These are phyloP conservation scores for Russula virescens DNA, from an alignment of 768 basidiomycete genomes.

Conservation along the genomic window DNA sequence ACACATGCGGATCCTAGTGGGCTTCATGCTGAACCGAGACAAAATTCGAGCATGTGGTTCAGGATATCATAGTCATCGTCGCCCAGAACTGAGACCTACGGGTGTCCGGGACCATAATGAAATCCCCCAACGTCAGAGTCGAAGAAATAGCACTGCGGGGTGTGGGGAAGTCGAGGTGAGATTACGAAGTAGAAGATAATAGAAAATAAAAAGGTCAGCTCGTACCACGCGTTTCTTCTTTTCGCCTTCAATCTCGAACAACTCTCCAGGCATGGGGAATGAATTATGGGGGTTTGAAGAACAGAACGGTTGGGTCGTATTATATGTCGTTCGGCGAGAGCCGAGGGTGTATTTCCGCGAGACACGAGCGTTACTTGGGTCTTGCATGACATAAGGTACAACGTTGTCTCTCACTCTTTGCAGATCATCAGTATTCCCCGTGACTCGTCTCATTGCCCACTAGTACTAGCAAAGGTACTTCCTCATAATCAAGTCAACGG, in stretches of 20 bases:
- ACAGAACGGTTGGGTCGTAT: not conserved
- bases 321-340: slow-evolving; percentile 11
- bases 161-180: not conserved
- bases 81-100: slow-evolving; percentile 42
- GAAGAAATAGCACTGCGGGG: slow-evolving; percentile 90
- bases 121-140: slow-evolving; percentile 99
- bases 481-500: too few species aligned
- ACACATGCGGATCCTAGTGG: slow-evolving; percentile 98
- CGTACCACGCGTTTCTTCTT: slow-evolving; percentile 85
- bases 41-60: slow-evolving; percentile 20
- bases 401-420: too few species aligned
- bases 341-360: slow-evolving; percentile 17
- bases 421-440: too few species aligned
- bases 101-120: slow-evolving; percentile 97
- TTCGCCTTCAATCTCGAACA: slow-evolving; percentile 50
- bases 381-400: not conserved
- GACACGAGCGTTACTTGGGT: not conserved
- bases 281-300: not conserved
- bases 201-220: slow-evolving; percentile 23
- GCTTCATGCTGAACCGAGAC: slow-evolving; percentile 70
- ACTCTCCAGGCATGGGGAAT: slow-evolving; percentile 30
- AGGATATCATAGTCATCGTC: not conserved
- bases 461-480: too few species aligned
- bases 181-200: not conserved
- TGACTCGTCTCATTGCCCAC: too few species aligned